phyloP scores from a whole-genome alignment of 1,284 basidiomycete species.

The Tetrapyrgos nigripes region DNA sequence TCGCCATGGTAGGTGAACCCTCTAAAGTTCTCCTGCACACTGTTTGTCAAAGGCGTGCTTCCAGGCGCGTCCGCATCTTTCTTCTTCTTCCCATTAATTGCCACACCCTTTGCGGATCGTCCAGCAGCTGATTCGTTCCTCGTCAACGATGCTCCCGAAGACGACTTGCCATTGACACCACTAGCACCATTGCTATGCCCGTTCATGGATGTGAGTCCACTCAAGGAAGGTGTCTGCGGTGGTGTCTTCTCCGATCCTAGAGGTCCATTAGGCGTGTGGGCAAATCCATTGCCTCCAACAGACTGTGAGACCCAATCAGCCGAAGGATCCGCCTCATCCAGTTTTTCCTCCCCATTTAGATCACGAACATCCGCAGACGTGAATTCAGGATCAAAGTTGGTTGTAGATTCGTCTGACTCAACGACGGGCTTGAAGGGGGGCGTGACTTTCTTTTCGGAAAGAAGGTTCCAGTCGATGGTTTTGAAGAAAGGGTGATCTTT shows the following conservation, averaged over 20 bases:
- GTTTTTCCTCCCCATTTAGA: conserved; percentile 67
- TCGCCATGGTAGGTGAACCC: conserved; percentile 93
- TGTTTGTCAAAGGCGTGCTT: conserved; percentile 80
- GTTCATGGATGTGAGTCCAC: conserved; percentile 4
- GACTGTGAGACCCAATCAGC: conserved; percentile 68
- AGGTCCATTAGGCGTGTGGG: conserved; percentile 77
- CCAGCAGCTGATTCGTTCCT: conserved; percentile 2
- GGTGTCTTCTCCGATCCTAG: conserved; percentile 62
- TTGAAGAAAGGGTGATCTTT: conserved; percentile 98
- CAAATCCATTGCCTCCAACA: conserved; percentile 40
- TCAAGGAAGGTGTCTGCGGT: conserved; percentile 17
- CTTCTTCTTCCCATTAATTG: conserved; percentile 54
- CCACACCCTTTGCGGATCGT: conserved; percentile 51
- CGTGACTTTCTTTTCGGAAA: conserved; percentile 90
- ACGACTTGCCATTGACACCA: conserved; percentile 18
- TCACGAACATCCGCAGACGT: conserved; percentile 86
- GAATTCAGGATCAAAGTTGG: conserved; percentile 99
- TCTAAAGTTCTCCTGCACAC: conserved; percentile 93
- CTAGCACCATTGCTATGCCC: background rate
- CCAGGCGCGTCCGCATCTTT: conserved; percentile 41
- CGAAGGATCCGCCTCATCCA: conserved; percentile 80
- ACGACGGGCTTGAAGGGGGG: conserved; percentile 99
- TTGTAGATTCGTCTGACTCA: conserved; percentile 97
- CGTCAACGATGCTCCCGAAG: conserved; percentile 10
- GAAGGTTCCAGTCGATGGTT: conserved; percentile 88